Evolutionary conservation across 768 basidiomycete species (phyloP).

Genomic region (Lactifluus piperatus): DNA sequence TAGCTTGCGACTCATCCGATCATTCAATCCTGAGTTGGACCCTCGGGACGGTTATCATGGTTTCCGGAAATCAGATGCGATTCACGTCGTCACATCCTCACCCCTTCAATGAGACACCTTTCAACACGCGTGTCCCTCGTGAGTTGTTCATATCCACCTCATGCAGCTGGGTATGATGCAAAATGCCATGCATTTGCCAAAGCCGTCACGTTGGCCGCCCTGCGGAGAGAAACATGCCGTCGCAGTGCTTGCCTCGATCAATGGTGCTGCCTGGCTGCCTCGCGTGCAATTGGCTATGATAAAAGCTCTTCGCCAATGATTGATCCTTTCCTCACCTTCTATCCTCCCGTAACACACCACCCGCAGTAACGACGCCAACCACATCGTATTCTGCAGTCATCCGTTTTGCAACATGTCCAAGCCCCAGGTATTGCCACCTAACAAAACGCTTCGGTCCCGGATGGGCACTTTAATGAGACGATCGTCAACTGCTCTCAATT

Average conservation of each 20-base stretch:
- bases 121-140: conserved; percentile 17
- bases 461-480: conserved; percentile 18
- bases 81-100: conserved; percentile 4
- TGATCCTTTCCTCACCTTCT: conserved; percentile 2
- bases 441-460: conserved; percentile 15
- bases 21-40: neutral
- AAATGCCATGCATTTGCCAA: neutral
- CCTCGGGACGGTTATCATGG: neutral
- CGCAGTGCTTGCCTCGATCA: conserved; percentile 18
- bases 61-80: neutral
- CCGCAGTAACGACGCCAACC: neutral
- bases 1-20: neutral
- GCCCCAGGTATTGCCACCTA: neutral
- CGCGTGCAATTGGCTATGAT: conserved; percentile 9
- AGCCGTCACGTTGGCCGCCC: conserved; percentile 1
- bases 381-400: neutral
- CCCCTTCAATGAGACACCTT: conserved; percentile 5
- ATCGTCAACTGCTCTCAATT: conserved; percentile 16
- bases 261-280: conserved; percentile 18
- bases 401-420: conserved; percentile 11
- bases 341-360: conserved; percentile 2
- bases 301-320: conserved; percentile 9
- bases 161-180: neutral
- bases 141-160: neutral
- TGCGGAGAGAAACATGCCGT: conserved; percentile 10